phyloP scores from a whole-genome alignment of 768 basidiomycete genomes.

The Panaeolus cyanescens region DNA sequence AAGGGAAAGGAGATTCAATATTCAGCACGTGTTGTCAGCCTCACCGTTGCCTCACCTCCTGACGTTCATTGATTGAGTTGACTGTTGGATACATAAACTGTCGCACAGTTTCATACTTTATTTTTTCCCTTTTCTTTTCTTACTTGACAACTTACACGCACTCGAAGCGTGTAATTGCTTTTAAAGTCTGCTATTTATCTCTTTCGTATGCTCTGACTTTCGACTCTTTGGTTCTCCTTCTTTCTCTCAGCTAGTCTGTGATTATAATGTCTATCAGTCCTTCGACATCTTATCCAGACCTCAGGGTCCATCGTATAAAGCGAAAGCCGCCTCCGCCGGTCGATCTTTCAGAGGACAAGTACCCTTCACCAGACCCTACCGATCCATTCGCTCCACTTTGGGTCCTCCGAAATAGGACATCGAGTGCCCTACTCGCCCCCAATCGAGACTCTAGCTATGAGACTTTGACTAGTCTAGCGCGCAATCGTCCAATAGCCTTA shows the following conservation, averaged over 20 bases:
- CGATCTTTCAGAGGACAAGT: conserved; percentile 47
- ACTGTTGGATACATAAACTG: background rate
- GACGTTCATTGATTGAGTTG: background rate
- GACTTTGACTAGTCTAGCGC: background rate
- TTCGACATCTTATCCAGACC: conserved; percentile 16
- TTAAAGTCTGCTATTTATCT: conserved; percentile 9
- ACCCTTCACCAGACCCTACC: conserved; percentile 65
- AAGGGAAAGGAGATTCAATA: background rate
- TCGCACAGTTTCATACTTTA: background rate
- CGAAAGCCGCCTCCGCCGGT: conserved; percentile 63
- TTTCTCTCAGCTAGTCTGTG: conserved; percentile 6
- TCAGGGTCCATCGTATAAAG: conserved; percentile 32
- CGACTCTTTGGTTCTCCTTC: conserved; percentile 7
- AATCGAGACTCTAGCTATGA: conserved; percentile 11
- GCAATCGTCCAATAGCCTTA: background rate
- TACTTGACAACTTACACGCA: conserved; percentile 11
- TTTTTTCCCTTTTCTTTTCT: conserved; percentile 6
- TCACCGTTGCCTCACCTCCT: conserved; percentile 13
- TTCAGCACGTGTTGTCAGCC: conserved; percentile 17
- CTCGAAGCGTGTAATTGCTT: background rate
- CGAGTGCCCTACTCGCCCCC: conserved; percentile 35
- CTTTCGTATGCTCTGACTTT: conserved; percentile 6
- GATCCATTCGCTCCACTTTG: conserved; percentile 75
- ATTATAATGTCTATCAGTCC: conserved; percentile 10
- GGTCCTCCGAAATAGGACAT: conserved; percentile 60